Percentiles rank a stretch among this genome's conserved stretches.
phyloP scores from a whole-genome alignment of 441 rosid genomes.

The Populus hybrid region DNA sequence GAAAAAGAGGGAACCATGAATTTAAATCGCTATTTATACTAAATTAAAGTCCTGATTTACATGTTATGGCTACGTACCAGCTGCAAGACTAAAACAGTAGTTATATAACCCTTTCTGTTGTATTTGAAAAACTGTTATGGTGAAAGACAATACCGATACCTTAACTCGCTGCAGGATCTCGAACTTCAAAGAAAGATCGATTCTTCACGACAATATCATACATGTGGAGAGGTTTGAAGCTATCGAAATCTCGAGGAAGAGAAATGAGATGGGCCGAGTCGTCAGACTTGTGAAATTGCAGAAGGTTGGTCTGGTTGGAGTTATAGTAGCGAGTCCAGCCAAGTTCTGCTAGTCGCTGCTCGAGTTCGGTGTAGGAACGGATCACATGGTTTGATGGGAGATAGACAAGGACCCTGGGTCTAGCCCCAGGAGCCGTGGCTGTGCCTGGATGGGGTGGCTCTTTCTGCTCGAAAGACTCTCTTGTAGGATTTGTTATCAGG shows the following conservation, averaged over 20 bases:
- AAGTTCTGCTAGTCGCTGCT: constrained; percentile 45
- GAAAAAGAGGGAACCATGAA: not conserved
- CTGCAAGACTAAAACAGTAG: not conserved
- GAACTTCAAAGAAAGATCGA: constrained; percentile 59
- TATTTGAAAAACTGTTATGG: not conserved
- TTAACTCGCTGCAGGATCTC: constrained; percentile 22
- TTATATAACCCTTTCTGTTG: not conserved
- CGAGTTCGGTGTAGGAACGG: constrained; percentile 46
- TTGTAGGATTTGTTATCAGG: constrained; percentile 51
- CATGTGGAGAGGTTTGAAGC: constrained; percentile 46
- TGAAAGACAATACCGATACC: not conserved
- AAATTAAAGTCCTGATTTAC: not conserved
- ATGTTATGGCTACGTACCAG: not conserved
- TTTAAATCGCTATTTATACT: not conserved
- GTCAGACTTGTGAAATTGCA: constrained; percentile 58
- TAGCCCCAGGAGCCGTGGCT: constrained; percentile 70
- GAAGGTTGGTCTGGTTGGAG: constrained; percentile 33
- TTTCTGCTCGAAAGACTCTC: constrained; percentile 57
- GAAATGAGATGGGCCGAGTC: constrained; percentile 48
- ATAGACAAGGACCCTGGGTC: constrained; percentile 62
- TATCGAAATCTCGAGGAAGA: constrained; percentile 40
- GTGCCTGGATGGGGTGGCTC: constrained; percentile 41
- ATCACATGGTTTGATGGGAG: constrained; percentile 54
- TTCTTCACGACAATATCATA: constrained; percentile 70
- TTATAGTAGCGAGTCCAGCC: constrained; percentile 61